Base-by-base conservation (phyloP, 371 early-diverging fungal species). In the Mortierella sp. region DNA sequence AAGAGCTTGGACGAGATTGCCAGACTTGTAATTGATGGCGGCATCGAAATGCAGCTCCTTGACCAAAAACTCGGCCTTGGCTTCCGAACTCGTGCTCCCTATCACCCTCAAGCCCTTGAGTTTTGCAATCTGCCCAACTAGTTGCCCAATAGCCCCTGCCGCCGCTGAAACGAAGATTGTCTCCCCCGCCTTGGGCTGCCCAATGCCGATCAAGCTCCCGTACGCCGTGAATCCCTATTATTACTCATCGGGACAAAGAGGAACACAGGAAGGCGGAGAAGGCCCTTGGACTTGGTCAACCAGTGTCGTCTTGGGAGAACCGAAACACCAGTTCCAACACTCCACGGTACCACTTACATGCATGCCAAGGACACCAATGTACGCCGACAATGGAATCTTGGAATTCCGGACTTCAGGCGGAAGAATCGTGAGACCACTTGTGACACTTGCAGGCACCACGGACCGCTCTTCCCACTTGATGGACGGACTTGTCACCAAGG, bases 1-100 rank as follows among this genome's bases (percentile, higher is more conserved):
- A 19, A 86, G 63, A 25, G 72, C 60, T 14, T 79, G 72, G 9
- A 67, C 58, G 1, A 78, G 62, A 31, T 76, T 80, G 22, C 68
- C 80, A 0, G 76, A 88, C 80, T 90, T 91, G 85, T 91, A 91
- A 81, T 91, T 91, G 85, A 92, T 90, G 17, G 88, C 93, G 4
- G 63, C 87, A 74, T 91, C 88, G 29, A 87, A 86, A 1, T 82
- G 81, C 25, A 86, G 54, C 27, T 74, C 78, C 24, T 83, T 78
- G 59, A 82, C 69, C 41, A 91, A 70, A 61, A 71, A 84, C 24
- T 81, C 80, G 34, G 89, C 88, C 69, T 92, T 93, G 2, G 85
- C 90, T 63, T 91, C 91, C 17, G 83, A 79, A 0, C 91, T 90
- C 9, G 87, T 90, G 19, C 78, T 80, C 16, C 91, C 93, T 19